Base-by-base conservation (phyloP, 495 filamentous ascomycete genomes). In the Aspergillus conjunctus region DNA sequence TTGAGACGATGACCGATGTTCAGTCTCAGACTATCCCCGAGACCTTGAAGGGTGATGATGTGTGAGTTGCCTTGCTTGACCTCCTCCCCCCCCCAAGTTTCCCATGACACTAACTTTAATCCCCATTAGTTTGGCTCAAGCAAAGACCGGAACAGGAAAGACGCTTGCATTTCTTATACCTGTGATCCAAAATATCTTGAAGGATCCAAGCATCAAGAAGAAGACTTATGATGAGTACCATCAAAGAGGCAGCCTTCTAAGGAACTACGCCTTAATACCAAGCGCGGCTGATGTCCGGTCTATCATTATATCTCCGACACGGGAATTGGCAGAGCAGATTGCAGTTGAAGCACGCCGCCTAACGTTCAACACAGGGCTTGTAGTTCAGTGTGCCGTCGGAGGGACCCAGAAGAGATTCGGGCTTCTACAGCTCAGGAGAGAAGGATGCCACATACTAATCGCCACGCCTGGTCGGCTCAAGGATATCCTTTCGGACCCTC, bases 311-410 rank as follows among this genome's bases (percentile, higher is more conserved):
- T 98, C 95, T 0, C 94, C 94, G 9, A 98, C 94, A 18, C 85
- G 94, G 59, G 94, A 98, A 75, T 81, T 98, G 61, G 94, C 94
- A 4, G 91, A 96, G 71, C 94, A 98, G 76, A 98, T 98, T 64
- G 90, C 88, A 11, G 84, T 75, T 0, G 94, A 98, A 69, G 92
- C 94, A 3, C 74, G 61, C 45, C 93, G 87, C 69, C 68, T 97
- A n/a, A 81, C 83, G 4, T 44, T 41, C 8, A 76, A 81, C 54
- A 95, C 91, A 0, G 84, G 86, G 7, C 71, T 98, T 33, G 73
- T 87, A 18, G 88, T 96, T 22, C 92, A 96, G 73, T 84, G 85
- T 41, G 95, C 92, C 39, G 94, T 98, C 11, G 94, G 94, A 68
- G 94, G 94, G 17, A 92, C 90, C 0, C 80, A 83, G 64, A 98